Conservation (phyloP, 305 asterid species). For the Coffea humblotiana region DNA sequence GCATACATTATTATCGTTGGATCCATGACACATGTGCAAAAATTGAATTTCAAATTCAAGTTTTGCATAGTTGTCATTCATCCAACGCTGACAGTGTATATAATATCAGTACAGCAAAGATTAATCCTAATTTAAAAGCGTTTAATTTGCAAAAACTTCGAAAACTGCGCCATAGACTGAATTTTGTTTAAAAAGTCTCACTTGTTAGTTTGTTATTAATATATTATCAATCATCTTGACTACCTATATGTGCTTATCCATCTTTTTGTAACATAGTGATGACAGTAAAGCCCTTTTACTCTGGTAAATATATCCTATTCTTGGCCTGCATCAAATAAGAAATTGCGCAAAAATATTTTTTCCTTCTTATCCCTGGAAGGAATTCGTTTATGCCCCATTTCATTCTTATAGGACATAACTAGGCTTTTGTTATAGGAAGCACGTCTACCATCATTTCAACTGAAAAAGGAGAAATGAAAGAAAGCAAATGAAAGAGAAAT, state of each 20-base stretch:
- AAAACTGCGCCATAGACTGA: too few species aligned
- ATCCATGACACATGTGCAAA: too few species aligned
- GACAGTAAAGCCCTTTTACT: not conserved
- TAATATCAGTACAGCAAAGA: too few species aligned
- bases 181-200: too few species aligned
- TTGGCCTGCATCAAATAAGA: not conserved
- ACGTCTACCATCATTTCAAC: conserved; percentile 14
- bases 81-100: too few species aligned
- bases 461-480: conserved; percentile 5
- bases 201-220: not conserved
- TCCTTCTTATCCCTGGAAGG: not conserved
- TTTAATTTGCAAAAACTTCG: not conserved
- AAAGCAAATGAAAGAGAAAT: not conserved
- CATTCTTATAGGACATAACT: not conserved
- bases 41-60: too few species aligned
- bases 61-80: too few species aligned
- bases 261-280: not conserved
- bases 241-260: not conserved
- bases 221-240: not conserved
- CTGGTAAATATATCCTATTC: not conserved
- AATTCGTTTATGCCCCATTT: not conserved
- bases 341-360: not conserved
- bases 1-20: too few species aligned
- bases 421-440: not conserved
- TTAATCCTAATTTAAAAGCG: not conserved